Percentiles rank a stretch among this genome's conserved stretches.
These are phyloP conservation scores for Pontederia crassipes DNA, from an alignment of 176 grass and related monocot genomes.

Conservation along the genomic window DNA sequence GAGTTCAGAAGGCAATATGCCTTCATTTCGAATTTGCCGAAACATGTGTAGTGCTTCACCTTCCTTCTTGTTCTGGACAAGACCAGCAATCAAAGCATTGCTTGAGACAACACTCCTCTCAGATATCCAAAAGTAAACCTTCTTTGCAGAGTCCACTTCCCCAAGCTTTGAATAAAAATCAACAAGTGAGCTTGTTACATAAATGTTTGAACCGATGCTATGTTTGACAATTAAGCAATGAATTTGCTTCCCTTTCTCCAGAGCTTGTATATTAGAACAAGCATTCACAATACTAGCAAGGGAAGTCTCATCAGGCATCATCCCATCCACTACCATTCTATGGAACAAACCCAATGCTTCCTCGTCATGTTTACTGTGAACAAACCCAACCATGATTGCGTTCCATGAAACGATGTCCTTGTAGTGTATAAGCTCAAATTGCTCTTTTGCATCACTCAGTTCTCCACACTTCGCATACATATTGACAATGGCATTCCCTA, in stretches of 20 bases:
- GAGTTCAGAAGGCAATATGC: conserved; percentile 34
- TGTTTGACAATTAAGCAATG: conserved; percentile 40
- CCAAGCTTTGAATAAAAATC: conserved; percentile 54
- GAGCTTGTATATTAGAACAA: conserved; percentile 40
- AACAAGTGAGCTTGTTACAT: conserved; percentile 51
- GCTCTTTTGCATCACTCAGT: conserved; percentile 25
- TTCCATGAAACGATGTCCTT: conserved; percentile 66
- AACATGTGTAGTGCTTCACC: conserved; percentile 38
- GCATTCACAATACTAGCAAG: conserved; percentile 45
- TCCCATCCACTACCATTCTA: conserved; percentile 24
- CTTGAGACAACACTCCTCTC: conserved; percentile 36
- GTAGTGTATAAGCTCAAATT: conserved; percentile 37
- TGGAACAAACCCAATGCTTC: conserved; percentile 39
- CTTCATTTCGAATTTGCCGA: conserved; percentile 33
- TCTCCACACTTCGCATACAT: conserved; percentile 66
- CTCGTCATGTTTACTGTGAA: conserved; percentile 32
- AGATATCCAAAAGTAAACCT: conserved; percentile 36
- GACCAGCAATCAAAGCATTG: conserved; percentile 51
- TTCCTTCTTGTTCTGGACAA: conserved; percentile 47
- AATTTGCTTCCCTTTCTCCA: conserved; percentile 55
- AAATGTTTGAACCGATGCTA: conserved; percentile 32
- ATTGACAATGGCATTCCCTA: conserved; percentile 54
- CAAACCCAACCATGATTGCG: conserved; percentile 63
- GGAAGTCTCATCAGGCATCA: conserved; percentile 48
- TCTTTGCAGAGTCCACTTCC: conserved; percentile 44